Conservation (phyloP, 1,139 yeast genomes). For the Arxiozyma telluris region DNA sequence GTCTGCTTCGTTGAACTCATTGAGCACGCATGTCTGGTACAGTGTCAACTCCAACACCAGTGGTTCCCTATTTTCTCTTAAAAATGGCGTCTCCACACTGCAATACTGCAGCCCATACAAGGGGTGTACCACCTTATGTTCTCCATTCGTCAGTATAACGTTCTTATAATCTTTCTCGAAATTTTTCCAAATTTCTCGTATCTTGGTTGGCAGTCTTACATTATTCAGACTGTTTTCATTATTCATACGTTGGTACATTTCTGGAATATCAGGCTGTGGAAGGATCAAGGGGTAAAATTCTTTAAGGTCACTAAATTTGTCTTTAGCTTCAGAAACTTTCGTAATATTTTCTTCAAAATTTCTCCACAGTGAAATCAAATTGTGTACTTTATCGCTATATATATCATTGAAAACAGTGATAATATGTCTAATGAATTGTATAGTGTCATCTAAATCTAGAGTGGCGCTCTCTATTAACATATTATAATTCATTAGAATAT, state of each 20-base stretch:
- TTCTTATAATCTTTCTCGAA: conserved; percentile 16
- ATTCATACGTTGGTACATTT: conserved; percentile 8
- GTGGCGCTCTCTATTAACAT: neutral
- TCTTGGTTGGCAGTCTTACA: conserved; percentile 13
- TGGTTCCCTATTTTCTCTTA: conserved; percentile 7
- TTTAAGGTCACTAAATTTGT: neutral
- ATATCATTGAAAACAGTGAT: neutral
- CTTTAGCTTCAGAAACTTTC: neutral
- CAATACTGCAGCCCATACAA: conserved; percentile 23
- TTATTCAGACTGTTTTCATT: conserved; percentile 8
- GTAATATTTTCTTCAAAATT: neutral
- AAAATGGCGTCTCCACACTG: conserved; percentile 22
- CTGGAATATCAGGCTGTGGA: conserved; percentile 17
- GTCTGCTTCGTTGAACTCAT: conserved; percentile 19
- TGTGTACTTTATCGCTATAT: neutral
- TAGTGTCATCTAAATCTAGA: neutral
- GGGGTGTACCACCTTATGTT: conserved; percentile 9
- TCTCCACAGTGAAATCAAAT: neutral
- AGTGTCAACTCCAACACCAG: conserved; percentile 21
- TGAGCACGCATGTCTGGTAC: conserved; percentile 22
- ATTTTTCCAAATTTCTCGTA: conserved; percentile 23
- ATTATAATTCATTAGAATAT: neutral
- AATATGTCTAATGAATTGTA: neutral
- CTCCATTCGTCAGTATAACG: conserved; percentile 8
- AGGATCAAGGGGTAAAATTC: conserved; percentile 14